These are phyloP conservation scores for Phylloporus sp. DNA, from an alignment of 1,284 basidiomycete species.

Conservation along the genomic window DNA sequence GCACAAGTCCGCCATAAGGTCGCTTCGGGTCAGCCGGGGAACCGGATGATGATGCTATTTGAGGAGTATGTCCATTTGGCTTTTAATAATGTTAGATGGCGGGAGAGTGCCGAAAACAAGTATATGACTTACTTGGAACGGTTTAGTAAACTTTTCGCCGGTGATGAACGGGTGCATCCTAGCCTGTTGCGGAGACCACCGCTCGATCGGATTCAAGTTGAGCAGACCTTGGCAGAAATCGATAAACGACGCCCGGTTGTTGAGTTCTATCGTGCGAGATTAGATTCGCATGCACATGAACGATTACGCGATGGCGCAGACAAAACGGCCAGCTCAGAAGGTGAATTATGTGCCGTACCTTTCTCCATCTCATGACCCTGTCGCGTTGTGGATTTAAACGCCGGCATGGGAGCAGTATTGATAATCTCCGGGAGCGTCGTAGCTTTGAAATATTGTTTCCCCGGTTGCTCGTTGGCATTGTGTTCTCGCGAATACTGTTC, in stretches of 20 bases:
- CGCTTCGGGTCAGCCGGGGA: conserved; percentile 74
- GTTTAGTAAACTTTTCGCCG: conserved; percentile 92
- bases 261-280: conserved; percentile 74
- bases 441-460: conserved; percentile 98
- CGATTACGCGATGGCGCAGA: conserved; percentile 25
- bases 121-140: conserved; percentile 75
- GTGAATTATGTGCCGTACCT: conserved; percentile 57
- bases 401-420: conserved; percentile 91
- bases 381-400: conserved; percentile 75
- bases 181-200: conserved; percentile 98
- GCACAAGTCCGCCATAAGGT: conserved; percentile 93
- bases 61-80: conserved; percentile 57
- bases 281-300: conserved; percentile 25
- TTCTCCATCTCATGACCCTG: conserved; percentile 92
- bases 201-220: conserved; percentile 91
- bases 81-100: conserved; percentile 38
- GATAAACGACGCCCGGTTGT: conserved; percentile 93
- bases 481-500: conserved; percentile 97
- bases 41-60: conserved; percentile 42
- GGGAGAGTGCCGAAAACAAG: neutral
- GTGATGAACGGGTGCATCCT: conserved; percentile 97
- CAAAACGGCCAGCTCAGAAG: conserved; percentile 6
- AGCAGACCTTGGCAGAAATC: conserved; percentile 97
- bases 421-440: conserved; percentile 95
- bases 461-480: conserved; percentile 94